phyloP scores from a whole-genome alignment of 23 red algal genomes.

The Agarophyton chilense region DNA sequence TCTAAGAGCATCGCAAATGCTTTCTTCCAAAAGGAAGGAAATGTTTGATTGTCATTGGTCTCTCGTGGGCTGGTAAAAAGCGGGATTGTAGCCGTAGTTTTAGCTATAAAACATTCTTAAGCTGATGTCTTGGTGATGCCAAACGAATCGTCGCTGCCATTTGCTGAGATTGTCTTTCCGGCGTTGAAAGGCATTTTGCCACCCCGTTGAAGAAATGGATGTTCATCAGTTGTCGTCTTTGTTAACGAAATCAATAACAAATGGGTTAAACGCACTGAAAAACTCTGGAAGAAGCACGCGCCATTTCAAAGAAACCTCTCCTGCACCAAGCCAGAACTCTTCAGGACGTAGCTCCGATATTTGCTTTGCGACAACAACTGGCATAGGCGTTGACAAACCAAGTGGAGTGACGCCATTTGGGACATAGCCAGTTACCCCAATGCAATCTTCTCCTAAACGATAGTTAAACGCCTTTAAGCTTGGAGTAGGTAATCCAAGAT shows the following conservation, averaged over 20 bases:
- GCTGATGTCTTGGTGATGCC: no score
- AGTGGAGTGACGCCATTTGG: conserved; percentile 91
- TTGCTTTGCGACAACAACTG: conserved; percentile 65
- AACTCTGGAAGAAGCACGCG: conserved; percentile 58
- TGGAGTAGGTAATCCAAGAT: conserved; percentile 2
- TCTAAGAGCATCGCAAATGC: no score
- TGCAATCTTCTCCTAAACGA: conserved; percentile 71
- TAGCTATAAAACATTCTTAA: no score
- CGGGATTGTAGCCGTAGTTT: no score
- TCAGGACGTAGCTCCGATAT: conserved; percentile 28
- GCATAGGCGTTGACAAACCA: conserved; percentile 71
- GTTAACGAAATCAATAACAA: conserved; percentile 41
- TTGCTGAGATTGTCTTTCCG: no score
- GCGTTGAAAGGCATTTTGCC: no score
- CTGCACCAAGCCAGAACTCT: conserved; percentile 84
- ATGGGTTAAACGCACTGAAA: conserved; percentile 54
- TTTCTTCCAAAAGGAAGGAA: no score
- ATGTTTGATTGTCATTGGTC: no score
- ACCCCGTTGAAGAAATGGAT: no score
- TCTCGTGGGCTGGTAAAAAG: no score
- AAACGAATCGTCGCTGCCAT: no score
- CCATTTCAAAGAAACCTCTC: conserved; percentile 83
- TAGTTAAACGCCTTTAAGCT: conserved; percentile 69
- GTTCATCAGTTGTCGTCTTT: conserved; percentile 6
- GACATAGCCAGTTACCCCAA: conserved; percentile 80